Conservation (phyloP, 352 stramenopile species). For the Globisporangium yorkense region DNA sequence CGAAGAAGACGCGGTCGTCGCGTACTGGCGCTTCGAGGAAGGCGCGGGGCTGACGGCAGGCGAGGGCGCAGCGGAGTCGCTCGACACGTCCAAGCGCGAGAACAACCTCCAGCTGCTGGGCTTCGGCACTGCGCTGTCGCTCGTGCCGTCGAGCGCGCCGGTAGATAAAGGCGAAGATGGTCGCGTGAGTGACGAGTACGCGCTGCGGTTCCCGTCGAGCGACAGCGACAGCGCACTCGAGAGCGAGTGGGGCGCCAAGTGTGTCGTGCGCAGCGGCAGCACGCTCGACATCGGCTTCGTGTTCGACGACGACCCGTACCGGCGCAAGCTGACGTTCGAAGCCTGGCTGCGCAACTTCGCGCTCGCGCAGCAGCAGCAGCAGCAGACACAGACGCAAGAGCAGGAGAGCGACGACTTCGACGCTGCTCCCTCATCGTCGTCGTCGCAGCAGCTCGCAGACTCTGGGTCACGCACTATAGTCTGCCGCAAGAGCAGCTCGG, state of each 20-base stretch:
- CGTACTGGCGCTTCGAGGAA: constrained; percentile 87
- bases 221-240: background rate
- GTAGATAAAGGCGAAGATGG: constrained; percentile 68
- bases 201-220: constrained; percentile 42
- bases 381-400: constrained; percentile 17
- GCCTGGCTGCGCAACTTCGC: constrained; percentile 64
- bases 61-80: constrained; percentile 45
- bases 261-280: constrained; percentile 37
- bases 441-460: constrained; percentile 3
- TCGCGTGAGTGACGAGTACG: constrained; percentile 68
- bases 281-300: constrained; percentile 63
- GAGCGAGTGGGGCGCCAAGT: constrained; percentile 43
- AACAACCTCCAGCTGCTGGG: constrained; percentile 60
- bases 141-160: constrained; percentile 54
- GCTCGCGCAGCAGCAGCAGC: constrained; percentile 23
- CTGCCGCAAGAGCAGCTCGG: constrained; percentile 10
- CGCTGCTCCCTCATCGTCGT: background rate
- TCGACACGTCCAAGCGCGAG: constrained; percentile 80
- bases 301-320: constrained; percentile 81
- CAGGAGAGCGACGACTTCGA: constrained; percentile 13
- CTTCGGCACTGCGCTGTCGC: constrained; percentile 23
- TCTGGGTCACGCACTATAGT: constrained; percentile 7
- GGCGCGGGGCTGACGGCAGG: constrained; percentile 18
- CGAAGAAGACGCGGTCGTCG: constrained; percentile 78
- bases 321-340: constrained; percentile 72